Base-by-base conservation (phyloP, 2,329 filamentous ascomycete species). In the Hymenoscyphus occultus region DNA sequence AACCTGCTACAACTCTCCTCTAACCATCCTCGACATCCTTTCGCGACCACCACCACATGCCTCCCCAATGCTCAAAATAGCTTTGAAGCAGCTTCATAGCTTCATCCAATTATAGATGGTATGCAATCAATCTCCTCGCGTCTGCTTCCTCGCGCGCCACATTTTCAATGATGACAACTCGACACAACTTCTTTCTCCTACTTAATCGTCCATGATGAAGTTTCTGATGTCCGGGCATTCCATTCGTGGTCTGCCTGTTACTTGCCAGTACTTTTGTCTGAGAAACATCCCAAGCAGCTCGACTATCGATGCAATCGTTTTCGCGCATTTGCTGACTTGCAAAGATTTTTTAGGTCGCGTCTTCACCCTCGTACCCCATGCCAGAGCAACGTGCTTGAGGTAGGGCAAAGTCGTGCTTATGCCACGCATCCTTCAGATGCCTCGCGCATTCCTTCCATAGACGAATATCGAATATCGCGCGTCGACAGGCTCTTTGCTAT, bases 231-330 rank as follows among this genome's bases (percentile, higher is more conserved):
- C 82, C 86, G 88, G 88, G 86, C 81, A 76, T 80, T 80, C 79
- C 80, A 77, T 81, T 76, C 80, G 80, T 76, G 75, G 82, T 78
- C 76, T 78, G 84, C 86, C 88, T 91, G 90, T 89, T 93, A 93
- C 90, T 93, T 91, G 90, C 90, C 90, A 93, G 90, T 93, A 93
- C 89, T 79, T 81, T 84, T 87, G 87, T 91, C 90, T 92, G 90
- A 92, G 80, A 69, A 67, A 66, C 59, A 54, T 64, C 31, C 40
- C 60, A 56, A 45, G 22, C 60, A n/a, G 31, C 63, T 59, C 45
- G 56, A 16, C 39, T 48, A 71, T 72, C 70, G 71, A 71, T 68
- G 59, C 58, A 65, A 64, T 66, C 13, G 48, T 64, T 57, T 32
- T 28, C 59, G 48, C 62, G 63, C 51, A 56, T 12, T 65, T 48